These are phyloP conservation scores for Ceratobasidium sp. DNA, from an alignment of 1,284 basidiomycete species.

Conservation along the genomic window DNA sequence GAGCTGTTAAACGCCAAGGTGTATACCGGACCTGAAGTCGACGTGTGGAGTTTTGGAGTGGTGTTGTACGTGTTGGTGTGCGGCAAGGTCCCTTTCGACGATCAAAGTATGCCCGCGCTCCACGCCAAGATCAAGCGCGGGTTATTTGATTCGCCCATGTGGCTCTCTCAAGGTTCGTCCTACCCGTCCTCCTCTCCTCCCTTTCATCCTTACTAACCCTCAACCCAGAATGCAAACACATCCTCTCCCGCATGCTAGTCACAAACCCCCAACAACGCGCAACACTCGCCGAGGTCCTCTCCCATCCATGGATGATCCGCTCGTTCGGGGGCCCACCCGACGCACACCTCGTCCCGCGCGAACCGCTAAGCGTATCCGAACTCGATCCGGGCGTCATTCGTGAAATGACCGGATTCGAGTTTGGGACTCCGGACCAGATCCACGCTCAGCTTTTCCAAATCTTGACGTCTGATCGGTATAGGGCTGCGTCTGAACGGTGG, in stretches of 20 bases:
- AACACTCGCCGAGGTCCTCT: constrained; percentile 85
- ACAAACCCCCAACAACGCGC: constrained; percentile 91
- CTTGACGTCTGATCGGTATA: constrained; percentile 82
- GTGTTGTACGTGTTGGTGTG: constrained; percentile 98
- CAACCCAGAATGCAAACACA: constrained; percentile 88
- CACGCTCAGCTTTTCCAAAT: constrained; percentile 77
- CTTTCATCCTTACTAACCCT: constrained; percentile 19
- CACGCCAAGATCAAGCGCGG: constrained; percentile 99
- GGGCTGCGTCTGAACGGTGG: constrained; percentile 78
- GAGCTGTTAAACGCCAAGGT: constrained; percentile 96
- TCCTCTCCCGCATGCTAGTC: constrained; percentile 95
- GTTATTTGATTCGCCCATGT: constrained; percentile 95
- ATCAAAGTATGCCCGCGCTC: constrained; percentile 98
- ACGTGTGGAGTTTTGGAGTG: constrained; percentile 99
- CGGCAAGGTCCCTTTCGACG: constrained; percentile 98
- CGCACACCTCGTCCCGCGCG: constrained; percentile 86
- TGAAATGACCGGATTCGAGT: constrained; percentile 97
- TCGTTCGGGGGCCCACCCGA: constrained; percentile 85
- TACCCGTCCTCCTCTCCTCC: neutral
- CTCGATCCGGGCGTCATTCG: constrained; percentile 87
- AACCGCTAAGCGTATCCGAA: constrained; percentile 80
- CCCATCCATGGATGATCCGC: constrained; percentile 95
- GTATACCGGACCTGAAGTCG: constrained; percentile 97
- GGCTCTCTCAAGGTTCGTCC: constrained; percentile 86
- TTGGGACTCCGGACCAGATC: constrained; percentile 89